Conservation (phyloP, 1,284 basidiomycete genomes). For the Ustilago nuda region DNA sequence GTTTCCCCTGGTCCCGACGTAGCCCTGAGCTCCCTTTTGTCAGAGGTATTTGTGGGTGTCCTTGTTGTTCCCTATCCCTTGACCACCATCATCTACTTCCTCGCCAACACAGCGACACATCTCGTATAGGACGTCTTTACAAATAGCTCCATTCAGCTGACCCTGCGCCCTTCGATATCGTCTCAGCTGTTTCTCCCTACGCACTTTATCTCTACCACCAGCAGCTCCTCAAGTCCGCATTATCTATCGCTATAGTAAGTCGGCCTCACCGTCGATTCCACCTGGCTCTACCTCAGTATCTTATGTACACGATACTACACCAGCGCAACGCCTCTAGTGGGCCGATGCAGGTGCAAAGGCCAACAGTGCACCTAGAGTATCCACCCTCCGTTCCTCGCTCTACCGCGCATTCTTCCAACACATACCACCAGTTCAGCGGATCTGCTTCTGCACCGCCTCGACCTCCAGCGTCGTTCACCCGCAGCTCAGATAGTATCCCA, state of each 20-base stretch:
- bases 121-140: neutral
- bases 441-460: conserved; percentile 13
- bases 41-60: neutral
- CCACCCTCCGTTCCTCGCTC: conserved; percentile 34
- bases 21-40: neutral
- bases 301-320: conserved; percentile 15
- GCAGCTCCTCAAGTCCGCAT: too few species aligned
- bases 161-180: conserved; percentile 2
- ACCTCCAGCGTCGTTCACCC: conserved; percentile 30
- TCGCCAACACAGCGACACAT: neutral
- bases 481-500: conserved; percentile 8
- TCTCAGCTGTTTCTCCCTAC: neutral
- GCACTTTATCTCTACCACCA: neutral
- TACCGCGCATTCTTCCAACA: neutral
- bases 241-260: neutral
- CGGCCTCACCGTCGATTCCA: neutral
- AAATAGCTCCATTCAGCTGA: conserved; percentile 39
- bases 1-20: neutral
- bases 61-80: neutral
- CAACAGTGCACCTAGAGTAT: conserved; percentile 28
- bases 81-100: neutral
- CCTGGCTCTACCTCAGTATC: neutral
- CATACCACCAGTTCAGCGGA: neutral
- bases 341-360: conserved; percentile 10
- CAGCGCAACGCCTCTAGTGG: conserved; percentile 11